Evolutionary conservation across 1,284 basidiomycete genomes (phyloP).

Genomic region (Ceratobasidium theobromae): DNA sequence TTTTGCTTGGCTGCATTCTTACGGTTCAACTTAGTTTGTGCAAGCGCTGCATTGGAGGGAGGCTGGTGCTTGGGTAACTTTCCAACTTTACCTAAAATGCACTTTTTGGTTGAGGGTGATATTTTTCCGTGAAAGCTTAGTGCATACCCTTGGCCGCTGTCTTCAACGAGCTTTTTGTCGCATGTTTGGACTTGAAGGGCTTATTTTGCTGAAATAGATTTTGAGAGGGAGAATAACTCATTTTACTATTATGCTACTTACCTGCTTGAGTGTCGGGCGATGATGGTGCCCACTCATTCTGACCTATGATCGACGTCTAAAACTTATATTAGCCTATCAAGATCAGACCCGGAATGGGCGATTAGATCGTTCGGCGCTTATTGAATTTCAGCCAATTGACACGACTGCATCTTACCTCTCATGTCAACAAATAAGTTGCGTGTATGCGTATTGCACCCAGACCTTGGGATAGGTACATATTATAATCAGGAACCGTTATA

Average conservation of each 20-base stretch:
- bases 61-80: conserved; percentile 55
- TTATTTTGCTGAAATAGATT: conserved; percentile 70
- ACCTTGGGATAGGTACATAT: conserved; percentile 83
- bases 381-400: neutral
- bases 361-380: conserved; percentile 1
- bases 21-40: conserved; percentile 67
- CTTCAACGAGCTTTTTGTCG: conserved; percentile 78
- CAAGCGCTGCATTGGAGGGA: conserved; percentile 40
- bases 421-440: conserved; percentile 41
- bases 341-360: conserved; percentile 1
- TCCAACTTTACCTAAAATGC: conserved; percentile 54
- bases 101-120: neutral
- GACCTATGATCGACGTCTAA: neutral
- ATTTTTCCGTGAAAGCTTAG: neutral
- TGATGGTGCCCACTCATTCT: conserved; percentile 55
- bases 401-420: neutral
- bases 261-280: conserved; percentile 84
- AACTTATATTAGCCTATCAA: neutral
- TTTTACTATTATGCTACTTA: conserved; percentile 41
- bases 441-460: conserved; percentile 91
- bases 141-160: conserved; percentile 75
- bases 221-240: neutral
- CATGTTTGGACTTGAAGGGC: conserved; percentile 84
- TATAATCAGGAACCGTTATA: neutral
- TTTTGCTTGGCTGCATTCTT: conserved; percentile 79